Evolutionary conservation across 306 rosid genomes (phyloP).

Genomic region (Casuarina cunninghamiana): DNA sequence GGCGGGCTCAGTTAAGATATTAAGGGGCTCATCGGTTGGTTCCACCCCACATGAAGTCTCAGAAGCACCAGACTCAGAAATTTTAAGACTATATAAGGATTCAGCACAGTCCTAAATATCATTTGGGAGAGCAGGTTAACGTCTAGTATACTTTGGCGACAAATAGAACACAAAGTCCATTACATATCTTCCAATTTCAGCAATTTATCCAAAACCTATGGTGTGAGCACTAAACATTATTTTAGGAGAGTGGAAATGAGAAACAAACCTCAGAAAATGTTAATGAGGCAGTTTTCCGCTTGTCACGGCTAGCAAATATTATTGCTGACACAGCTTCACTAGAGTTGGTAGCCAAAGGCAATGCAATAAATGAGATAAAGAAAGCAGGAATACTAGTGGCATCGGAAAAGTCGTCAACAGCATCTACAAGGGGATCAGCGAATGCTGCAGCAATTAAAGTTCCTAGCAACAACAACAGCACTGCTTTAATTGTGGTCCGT

Average conservation of each 20-base stretch:
- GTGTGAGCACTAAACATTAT: background rate
- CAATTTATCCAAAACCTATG: background rate
- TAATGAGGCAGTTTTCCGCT: slow-evolving; percentile 73
- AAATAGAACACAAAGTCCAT: background rate
- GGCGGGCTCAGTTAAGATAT: background rate
- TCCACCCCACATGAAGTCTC: background rate
- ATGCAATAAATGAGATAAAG: slow-evolving; percentile 84
- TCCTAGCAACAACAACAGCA: slow-evolving; percentile 60
- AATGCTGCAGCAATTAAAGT: slow-evolving; percentile 71
- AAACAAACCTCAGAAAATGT: slow-evolving; percentile 91
- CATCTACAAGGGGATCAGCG: slow-evolving; percentile 93
- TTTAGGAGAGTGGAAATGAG: background rate
- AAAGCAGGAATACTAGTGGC: slow-evolving; percentile 90
- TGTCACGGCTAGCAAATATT: slow-evolving; percentile 83
- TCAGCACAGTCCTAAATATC: background rate
- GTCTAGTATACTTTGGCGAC: background rate
- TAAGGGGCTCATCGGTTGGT: background rate
- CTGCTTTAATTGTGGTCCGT: slow-evolving; percentile 58
- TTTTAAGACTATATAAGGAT: background rate
- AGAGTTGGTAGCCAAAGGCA: slow-evolving; percentile 90
- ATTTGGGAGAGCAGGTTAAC: background rate
- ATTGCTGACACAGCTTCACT: slow-evolving; percentile 92
- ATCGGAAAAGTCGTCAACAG: slow-evolving; percentile 78
- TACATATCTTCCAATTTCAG: background rate
- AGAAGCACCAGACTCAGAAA: background rate